phyloP scores from a whole-genome alignment of 495 filamentous ascomycete species.

The Cetradonia linearis region DNA sequence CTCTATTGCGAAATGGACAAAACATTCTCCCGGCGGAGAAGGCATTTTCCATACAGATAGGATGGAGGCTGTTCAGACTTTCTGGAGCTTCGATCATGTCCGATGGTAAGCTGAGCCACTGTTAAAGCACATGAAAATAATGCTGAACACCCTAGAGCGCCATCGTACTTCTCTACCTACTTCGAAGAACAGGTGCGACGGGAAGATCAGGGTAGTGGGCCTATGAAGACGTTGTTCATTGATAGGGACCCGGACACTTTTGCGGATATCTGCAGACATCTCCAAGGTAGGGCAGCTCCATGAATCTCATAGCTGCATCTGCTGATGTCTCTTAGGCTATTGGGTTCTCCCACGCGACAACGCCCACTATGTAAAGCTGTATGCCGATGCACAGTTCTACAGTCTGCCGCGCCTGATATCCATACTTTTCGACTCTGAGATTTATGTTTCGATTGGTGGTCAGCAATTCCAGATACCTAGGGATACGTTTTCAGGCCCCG shows the following conservation, averaged over 20 bases:
- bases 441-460: slow-evolving; percentile 81
- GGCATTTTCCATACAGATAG: slow-evolving; percentile 91
- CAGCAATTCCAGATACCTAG: slow-evolving; percentile 81
- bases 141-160: slow-evolving; percentile 61
- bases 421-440: slow-evolving; percentile 87
- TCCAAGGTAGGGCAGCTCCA: slow-evolving; percentile 50
- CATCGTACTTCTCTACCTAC: slow-evolving; percentile 94
- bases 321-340: slow-evolving; percentile 48
- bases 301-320: neutral
- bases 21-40: slow-evolving; percentile 44
- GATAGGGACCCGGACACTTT: slow-evolving; percentile 91
- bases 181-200: slow-evolving; percentile 74
- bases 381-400: slow-evolving; percentile 95
- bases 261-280: slow-evolving; percentile 75
- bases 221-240: slow-evolving; percentile 71
- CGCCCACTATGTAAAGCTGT: slow-evolving; percentile 78
- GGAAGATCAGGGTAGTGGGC: slow-evolving; percentile 41
- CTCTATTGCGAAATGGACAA: slow-evolving; percentile 11
- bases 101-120: slow-evolving; percentile 54
- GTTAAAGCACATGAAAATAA: neutral
- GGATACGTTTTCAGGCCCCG: slow-evolving; percentile 73
- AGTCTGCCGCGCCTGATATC: slow-evolving; percentile 80
- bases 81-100: slow-evolving; percentile 93
- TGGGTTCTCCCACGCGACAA: slow-evolving; percentile 72
- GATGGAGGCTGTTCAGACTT: slow-evolving; percentile 79